phyloP scores from a whole-genome alignment of 257 asterid genomes.

The Solanum ahanhuiri region DNA sequence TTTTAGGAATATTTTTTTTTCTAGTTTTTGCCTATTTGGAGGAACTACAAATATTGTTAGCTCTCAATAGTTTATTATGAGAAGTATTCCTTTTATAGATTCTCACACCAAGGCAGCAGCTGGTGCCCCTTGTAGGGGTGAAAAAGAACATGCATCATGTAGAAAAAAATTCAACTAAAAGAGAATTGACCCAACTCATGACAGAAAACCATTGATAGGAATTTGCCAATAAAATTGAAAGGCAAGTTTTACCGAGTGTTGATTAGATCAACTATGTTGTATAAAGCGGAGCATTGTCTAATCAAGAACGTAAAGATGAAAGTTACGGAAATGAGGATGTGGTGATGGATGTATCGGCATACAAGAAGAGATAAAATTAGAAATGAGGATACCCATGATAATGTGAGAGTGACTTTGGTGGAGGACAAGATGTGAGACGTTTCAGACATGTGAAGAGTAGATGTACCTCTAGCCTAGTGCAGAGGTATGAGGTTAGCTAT shows the following conservation, averaged over 20 bases:
- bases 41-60: background rate
- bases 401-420: no score
- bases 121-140: background rate
- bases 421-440: background rate
- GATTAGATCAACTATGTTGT: background rate
- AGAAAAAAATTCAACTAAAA: background rate
- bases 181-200: background rate
- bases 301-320: background rate
- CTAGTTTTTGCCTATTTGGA: background rate
- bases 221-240: background rate
- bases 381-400: no score
- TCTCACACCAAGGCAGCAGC: background rate
- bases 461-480: background rate
- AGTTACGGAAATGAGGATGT: background rate
- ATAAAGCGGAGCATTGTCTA: background rate
- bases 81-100: background rate
- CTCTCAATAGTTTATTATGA: background rate
- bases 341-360: no score
- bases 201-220: background rate
- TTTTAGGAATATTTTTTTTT: background rate
- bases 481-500: background rate
- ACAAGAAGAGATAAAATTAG: no score
- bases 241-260: background rate
- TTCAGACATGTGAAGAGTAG: background rate
- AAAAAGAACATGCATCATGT: background rate